Conservation (phyloP, 2,329 filamentous ascomycete genomes). For the Whalleya microplaca region DNA sequence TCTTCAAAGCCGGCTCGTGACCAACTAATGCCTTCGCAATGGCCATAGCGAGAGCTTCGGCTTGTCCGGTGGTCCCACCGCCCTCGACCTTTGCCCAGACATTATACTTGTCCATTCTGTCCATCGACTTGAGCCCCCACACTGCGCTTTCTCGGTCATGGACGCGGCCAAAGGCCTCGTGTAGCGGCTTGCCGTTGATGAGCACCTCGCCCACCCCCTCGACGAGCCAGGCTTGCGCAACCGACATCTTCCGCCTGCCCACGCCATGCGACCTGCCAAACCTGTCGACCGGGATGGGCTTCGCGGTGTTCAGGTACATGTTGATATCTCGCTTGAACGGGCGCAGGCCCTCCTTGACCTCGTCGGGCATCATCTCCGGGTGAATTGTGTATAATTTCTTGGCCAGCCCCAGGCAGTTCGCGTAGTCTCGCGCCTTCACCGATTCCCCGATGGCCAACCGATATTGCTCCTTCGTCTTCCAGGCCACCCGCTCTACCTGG, state of each 20-base stretch:
- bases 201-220: constrained; percentile 90
- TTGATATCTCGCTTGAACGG: constrained; percentile 78
- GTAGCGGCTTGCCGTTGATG: constrained; percentile 86
- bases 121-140: constrained; percentile 84
- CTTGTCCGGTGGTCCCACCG: constrained; percentile 92
- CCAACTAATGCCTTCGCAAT: constrained; percentile 85
- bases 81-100: constrained; percentile 85
- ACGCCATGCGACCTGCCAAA: constrained; percentile 79
- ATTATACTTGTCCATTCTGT: constrained; percentile 94
- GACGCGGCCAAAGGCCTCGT: constrained; percentile 79
- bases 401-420: constrained; percentile 73
- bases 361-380: constrained; percentile 71
- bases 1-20: constrained; percentile 92
- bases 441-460: constrained; percentile 71
- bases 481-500: constrained; percentile 74
- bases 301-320: constrained; percentile 66
- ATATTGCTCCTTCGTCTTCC: constrained; percentile 80
- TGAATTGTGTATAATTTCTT: constrained; percentile 86
- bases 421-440: constrained; percentile 78
- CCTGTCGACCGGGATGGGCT: constrained; percentile 70
- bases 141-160: constrained; percentile 94
- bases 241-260: constrained; percentile 85
- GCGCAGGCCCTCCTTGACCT: constrained; percentile 66
- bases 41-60: constrained; percentile 89
- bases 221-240: constrained; percentile 83